phyloP scores from a whole-genome alignment of 208 protist genomes.

The Wallacemonas collosoma region DNA sequence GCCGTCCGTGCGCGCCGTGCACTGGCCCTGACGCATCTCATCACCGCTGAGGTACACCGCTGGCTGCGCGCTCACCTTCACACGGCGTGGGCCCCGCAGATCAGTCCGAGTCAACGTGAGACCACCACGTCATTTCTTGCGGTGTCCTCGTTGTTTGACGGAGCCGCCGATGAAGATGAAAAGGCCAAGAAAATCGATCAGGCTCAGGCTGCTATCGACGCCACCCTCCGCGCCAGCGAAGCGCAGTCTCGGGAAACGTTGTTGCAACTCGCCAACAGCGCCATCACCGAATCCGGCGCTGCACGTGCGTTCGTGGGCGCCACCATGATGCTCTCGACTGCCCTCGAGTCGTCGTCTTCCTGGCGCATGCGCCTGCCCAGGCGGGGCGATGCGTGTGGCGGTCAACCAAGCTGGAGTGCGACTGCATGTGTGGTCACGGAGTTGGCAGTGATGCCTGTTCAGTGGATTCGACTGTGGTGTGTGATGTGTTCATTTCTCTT shows the following conservation, averaged over 20 bases:
- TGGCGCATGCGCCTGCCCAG: no score
- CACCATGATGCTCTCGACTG: slow-evolving; percentile 18
- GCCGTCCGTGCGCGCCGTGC: slow-evolving; percentile 43
- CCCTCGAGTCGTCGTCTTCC: neutral
- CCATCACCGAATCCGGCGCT: slow-evolving; percentile 38
- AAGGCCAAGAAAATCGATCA: neutral
- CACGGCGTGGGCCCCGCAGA: neutral
- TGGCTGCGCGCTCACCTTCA: slow-evolving; percentile 25
- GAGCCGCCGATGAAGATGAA: neutral
- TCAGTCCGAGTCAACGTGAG: no score
- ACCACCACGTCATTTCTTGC: no score
- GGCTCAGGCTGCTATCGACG: neutral
- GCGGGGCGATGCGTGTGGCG: neutral
- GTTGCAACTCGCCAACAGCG: slow-evolving; percentile 36
- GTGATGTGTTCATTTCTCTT: slow-evolving; percentile 54
- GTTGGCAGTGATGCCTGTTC: slow-evolving; percentile 41
- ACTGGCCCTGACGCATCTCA: slow-evolving; percentile 49
- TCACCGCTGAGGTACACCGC: slow-evolving; percentile 36
- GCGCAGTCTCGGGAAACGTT: slow-evolving; percentile 13
- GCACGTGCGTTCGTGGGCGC: slow-evolving; percentile 51
- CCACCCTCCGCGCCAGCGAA: neutral
- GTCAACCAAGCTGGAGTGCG: no score
- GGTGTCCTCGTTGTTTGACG: no score
- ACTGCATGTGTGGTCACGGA: slow-evolving; percentile 1
- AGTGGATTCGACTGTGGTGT: slow-evolving; percentile 60